Base-by-base conservation (phyloP, 331 rosid species). In the Rhamnella rubrinervis region DNA sequence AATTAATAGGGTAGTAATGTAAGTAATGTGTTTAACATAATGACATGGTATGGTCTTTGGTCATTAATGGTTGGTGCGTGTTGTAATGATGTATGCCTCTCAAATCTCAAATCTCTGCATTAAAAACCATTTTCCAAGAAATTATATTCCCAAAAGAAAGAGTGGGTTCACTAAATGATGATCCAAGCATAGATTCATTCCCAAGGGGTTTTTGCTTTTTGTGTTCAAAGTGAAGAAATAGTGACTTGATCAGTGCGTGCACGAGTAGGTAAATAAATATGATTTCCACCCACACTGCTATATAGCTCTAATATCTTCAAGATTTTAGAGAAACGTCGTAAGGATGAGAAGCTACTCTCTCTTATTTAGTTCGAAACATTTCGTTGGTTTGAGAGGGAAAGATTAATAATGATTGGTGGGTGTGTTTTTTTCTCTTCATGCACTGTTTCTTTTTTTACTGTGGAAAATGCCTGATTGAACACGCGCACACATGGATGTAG, bases 11-110 rank as follows among this genome's bases (percentile, higher is more conserved):
- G 41, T 67, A 26, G 0, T 53, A 2, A 41, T 55, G 19, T 25
- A 41, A 6, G 46, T 26, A 13, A 70, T 46, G 60, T 23, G 40
- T 58, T 58, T 69, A 58, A 41, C 21, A 61, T 28, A 26, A 16
- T 46, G 73, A 58, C 64, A 16, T 57, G 66, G 21, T 8, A 41
- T 60, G 31, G 75, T 71, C 67, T 46, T 71, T 59, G 67, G 18
- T 16, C 60, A 71, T 71, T 59, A 71, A 71, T 60, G 61, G 60
- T 60, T 60, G 35, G 35, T 31, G 35, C 4, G 65, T 70, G 64
- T 44, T 6, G 25, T 59, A 63, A 70, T 71, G 67, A 71, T 69
- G 65, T 37, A 46, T 19, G 18, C 63, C 38, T n/a, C 26, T 20
- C 15, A 11, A 44, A 28, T 28, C 35, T 44, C 12, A 8, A n/a